Base-by-base conservation (phyloP, 345 rosid genomes). In the Triadica sebifera region DNA sequence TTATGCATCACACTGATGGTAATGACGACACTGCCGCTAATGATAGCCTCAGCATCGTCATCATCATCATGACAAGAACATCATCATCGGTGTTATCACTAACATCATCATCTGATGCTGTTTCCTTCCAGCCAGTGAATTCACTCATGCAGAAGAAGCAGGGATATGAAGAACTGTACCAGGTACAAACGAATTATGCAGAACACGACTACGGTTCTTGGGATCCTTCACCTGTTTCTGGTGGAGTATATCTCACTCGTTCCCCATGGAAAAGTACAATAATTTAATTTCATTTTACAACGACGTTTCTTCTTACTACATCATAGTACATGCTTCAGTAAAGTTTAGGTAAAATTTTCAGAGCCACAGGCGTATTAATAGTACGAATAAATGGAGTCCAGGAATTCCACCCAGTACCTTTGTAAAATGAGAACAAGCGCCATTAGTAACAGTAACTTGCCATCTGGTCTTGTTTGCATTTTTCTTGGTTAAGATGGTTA, bases 161-260 rank as follows among this genome's bases (percentile, higher is more conserved):
- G 4, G 69, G 22, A 15, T 17, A 38, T 12, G 46, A 45, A 6
- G 45, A 71, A 0, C 17, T 19, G 6, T 9, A 59, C 8, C 22
- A 37, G 65, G n/a, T 69, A 24, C 53, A 25, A 2, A 37, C 57
- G 8, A 58, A 5, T 8, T 46, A 37, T 17, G 51, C 45, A 5
- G 62, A 13, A 12, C 78, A 67, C 55, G 85, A 85, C 67, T 82
- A 85, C 52, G 81, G 84, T 17, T 53, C 15, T n/a, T 81, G 86
- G 82, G 22, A 77, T 67, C 83, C 83, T 10, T 24, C 84, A 20
- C 88, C 86, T 0, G 7, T 8, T 11, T 38, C 62, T 12, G 75
- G 84, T 2, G 77, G 81, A 50, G 76, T 65, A 20, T 5, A 11
- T 51, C 34, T 68, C 88, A 43, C 88, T 86, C 0, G 65, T 81